Evolutionary conservation across 2,329 filamentous ascomycete species (phyloP), one percentile per base, ranked within the genome.

Genomic region (Lizonia empirigonia): DNA sequence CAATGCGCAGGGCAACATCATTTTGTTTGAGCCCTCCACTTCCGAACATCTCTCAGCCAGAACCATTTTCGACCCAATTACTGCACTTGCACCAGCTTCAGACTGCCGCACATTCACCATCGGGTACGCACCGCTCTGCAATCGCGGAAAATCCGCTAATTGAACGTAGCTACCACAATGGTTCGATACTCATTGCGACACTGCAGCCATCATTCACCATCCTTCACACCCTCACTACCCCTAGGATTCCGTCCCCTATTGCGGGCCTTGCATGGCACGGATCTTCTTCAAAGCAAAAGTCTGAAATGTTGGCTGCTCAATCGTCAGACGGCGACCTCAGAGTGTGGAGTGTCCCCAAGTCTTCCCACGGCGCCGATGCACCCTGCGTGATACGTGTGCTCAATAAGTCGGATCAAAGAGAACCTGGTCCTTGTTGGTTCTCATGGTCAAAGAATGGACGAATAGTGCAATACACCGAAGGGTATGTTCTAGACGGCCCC

Each of bases 401-500:
- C 39, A 93, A 90, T 71, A 83, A 89, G 63, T 86, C 86, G 7
- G 91, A 96, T 55, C 86, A 86, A 59, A 86, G 83, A 60, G 78
- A 85, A 26, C 77, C 85, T 2, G 91, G 91, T 1, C 88, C 90
- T 29, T 96, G 96, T 70, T 99, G 94, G 94, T 92, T 97, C 80
- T 89, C 86, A 16, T 99, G 94, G 94, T 97, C 94, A 0, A 97
- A 97, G 76, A 97, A 96, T 77, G 94, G 94, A 30, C 88, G 92
- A 60, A 91, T 99, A 59, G 86, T 99, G 58, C 94, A 99, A 74
- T 92, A 86, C 74, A 89, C 90, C 5, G 91, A 97, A 74, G 86
- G 87, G 92, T 96, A 80, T 78, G 90, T 84, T 46, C 53, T 50
- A 48, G 37, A 32, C 35, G 35, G 34, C 37, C 30, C 29, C 30